Evolutionary conservation across 2,329 filamentous ascomycete genomes (phyloP).

Genomic region (Aspergillus bombycis): DNA sequence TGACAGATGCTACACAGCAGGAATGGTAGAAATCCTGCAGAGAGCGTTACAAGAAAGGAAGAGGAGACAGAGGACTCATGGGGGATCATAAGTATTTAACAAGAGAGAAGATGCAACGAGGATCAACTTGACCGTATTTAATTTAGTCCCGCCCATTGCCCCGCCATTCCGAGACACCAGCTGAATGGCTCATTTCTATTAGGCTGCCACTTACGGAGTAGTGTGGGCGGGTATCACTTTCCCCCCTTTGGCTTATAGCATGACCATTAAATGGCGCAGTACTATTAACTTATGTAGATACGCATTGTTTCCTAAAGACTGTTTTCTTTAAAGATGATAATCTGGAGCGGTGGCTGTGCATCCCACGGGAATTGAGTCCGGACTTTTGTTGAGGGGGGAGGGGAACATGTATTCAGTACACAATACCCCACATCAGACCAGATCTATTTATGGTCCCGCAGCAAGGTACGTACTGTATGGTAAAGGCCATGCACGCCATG

Average conservation of each 20-base stretch:
- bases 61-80: neutral
- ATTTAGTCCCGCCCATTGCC: constrained; percentile 2
- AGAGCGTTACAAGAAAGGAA: neutral
- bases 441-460: constrained; percentile 1
- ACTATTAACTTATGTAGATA: too few species aligned
- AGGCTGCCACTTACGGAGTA: neutral
- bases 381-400: neutral
- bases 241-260: neutral
- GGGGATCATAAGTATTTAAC: neutral
- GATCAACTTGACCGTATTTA: neutral
- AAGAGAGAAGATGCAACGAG: neutral
- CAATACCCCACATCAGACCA: neutral
- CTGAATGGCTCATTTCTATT: constrained; percentile 1
- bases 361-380: neutral
- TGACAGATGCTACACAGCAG: neutral
- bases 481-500: neutral
- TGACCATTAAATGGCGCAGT: neutral
- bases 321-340: neutral
- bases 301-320: neutral
- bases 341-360: neutral
- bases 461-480: neutral
- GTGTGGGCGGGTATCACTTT: neutral
- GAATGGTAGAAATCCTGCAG: neutral
- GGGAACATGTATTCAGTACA: neutral
- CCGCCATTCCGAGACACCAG: constrained; percentile 6